Conservation (phyloP, 148 eudicot species). For the Fagopyrum homotropicum region DNA sequence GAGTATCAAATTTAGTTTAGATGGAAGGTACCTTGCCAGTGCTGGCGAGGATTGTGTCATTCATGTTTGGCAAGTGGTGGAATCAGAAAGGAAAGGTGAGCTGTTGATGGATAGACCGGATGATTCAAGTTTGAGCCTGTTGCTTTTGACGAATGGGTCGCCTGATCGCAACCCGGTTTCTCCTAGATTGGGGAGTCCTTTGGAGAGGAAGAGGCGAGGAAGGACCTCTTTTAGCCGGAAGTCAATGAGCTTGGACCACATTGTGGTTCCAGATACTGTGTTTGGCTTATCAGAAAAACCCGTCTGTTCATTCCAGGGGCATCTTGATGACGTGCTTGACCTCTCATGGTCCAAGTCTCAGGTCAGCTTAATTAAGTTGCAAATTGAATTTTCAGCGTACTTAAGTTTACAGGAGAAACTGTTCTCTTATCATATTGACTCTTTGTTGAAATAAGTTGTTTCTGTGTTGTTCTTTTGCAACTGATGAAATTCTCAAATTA, state of each 20-base stretch:
- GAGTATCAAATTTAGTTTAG: constrained; percentile 85
- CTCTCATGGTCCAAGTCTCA: constrained; percentile 96
- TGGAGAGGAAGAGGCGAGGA: constrained; percentile 72
- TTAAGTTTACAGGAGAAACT: not conserved
- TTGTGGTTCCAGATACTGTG: constrained; percentile 67
- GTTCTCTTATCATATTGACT: not conserved
- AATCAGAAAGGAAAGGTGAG: constrained; percentile 72
- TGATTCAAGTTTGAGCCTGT: constrained; percentile 66
- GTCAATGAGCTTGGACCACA: constrained; percentile 64
- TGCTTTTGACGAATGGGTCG: constrained; percentile 54
- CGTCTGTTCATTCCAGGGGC: constrained; percentile 83
- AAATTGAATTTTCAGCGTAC: not conserved
- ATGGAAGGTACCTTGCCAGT: constrained; percentile 89
- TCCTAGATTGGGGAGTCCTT: constrained; percentile 51
- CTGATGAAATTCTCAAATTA: not conserved
- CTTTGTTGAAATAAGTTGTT: not conserved
- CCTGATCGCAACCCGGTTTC: constrained; percentile 55
- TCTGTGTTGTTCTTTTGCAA: not conserved
- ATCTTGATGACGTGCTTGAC: constrained; percentile 84
- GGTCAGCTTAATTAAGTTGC: constrained; percentile 37
- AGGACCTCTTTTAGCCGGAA: constrained; percentile 78
- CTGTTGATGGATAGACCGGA: constrained; percentile 61
- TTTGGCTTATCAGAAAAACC: constrained; percentile 92
- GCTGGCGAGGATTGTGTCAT: constrained; percentile 97
- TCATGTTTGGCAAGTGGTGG: constrained; percentile 83